phyloP scores from a whole-genome alignment of 495 filamentous ascomycete genomes.

The Aspergillus panamensis region DNA sequence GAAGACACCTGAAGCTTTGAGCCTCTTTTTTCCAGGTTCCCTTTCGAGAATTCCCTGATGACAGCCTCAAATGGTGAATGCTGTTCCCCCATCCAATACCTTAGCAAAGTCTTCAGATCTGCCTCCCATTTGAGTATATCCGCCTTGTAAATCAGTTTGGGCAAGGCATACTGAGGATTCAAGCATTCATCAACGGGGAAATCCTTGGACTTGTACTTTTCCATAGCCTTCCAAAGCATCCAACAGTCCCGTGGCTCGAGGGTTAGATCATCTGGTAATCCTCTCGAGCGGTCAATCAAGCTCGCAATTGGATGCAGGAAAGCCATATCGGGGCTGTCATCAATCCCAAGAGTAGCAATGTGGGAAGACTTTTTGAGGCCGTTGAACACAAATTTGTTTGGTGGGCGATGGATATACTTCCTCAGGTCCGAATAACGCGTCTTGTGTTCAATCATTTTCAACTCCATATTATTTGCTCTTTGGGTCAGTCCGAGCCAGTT shows the following conservation, averaged over 20 bases:
- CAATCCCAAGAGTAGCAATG: conserved; percentile 49
- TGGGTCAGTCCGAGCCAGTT: conserved; percentile 64
- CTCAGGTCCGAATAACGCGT: conserved; percentile 71
- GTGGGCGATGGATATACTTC: conserved; percentile 61
- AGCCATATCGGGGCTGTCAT: conserved; percentile 47
- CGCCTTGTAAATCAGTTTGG: conserved; percentile 50
- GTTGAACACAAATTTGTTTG: conserved; percentile 50
- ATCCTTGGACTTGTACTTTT: conserved; percentile 41
- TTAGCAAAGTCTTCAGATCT: conserved; percentile 54
- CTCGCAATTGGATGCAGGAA: conserved; percentile 67
- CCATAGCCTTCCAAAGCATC: conserved; percentile 59
- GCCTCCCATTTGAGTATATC: conserved; percentile 65
- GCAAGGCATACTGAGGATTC: conserved; percentile 42
- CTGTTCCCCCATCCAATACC: conserved; percentile 55
- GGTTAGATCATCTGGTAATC: conserved; percentile 60
- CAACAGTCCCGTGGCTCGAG: conserved; percentile 71
- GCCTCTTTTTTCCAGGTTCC: background rate
- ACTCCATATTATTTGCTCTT: conserved; percentile 47
- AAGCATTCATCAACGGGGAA: conserved; percentile 47
- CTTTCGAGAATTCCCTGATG: conserved; percentile 34
- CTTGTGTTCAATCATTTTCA: conserved; percentile 62
- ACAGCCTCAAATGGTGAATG: conserved; percentile 61
- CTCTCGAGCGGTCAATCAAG: conserved; percentile 55
- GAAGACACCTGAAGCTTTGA: conserved; percentile 6
- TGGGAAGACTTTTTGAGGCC: conserved; percentile 44